These are phyloP conservation scores for Gliomastix tumulicola DNA, from an alignment of 2,329 filamentous ascomycete species.

Conservation along the genomic window DNA sequence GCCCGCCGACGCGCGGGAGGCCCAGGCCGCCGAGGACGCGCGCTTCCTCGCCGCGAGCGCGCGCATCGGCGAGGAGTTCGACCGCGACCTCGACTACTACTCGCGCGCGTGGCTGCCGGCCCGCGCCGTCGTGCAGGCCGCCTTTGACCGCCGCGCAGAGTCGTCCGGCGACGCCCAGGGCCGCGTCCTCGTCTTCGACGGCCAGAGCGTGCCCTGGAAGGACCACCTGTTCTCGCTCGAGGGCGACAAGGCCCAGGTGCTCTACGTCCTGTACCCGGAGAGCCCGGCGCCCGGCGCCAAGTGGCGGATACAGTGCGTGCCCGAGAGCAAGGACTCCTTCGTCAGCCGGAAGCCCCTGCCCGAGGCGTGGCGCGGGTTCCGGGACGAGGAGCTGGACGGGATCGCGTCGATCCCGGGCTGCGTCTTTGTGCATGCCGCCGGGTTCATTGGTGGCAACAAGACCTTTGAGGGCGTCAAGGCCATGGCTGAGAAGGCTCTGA, in stretches of 20 bases:
- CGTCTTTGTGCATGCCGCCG: slow-evolving; percentile 89
- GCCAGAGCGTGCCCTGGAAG: slow-evolving; percentile 66
- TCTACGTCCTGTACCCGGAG: slow-evolving; percentile 92
- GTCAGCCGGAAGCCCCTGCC: slow-evolving; percentile 87
- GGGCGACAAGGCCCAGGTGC: slow-evolving; percentile 41
- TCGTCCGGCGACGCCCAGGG: slow-evolving; percentile 58
- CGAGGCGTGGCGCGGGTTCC: slow-evolving; percentile 83
- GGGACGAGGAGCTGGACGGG: slow-evolving; percentile 77
- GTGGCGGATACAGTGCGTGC: slow-evolving; percentile 94
- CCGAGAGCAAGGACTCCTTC: slow-evolving; percentile 77
- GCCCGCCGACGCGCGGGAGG: slow-evolving; percentile 59
- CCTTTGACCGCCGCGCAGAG: slow-evolving; percentile 62
- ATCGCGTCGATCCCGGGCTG: slow-evolving; percentile 64
- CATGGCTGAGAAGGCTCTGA: slow-evolving; percentile 76
- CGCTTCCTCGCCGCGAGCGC: slow-evolving; percentile 71
- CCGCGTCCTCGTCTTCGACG: slow-evolving; percentile 72
- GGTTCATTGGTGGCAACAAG: slow-evolving; percentile 94
- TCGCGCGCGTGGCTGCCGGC: slow-evolving; percentile 79
- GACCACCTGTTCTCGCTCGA: slow-evolving; percentile 92
- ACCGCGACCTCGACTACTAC: slow-evolving; percentile 71
- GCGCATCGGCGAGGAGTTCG: slow-evolving; percentile 87
- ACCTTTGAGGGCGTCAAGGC: slow-evolving; percentile 80
- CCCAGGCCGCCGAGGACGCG: slow-evolving; percentile 71
- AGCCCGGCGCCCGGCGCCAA: slow-evolving; percentile 64
- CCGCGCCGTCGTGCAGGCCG: slow-evolving; percentile 66